Percentiles rank a stretch among this genome's conserved stretches.
Conservation (phyloP, 2,329 filamentous ascomycete genomes). For the Aspergillus luchuensis region DNA sequence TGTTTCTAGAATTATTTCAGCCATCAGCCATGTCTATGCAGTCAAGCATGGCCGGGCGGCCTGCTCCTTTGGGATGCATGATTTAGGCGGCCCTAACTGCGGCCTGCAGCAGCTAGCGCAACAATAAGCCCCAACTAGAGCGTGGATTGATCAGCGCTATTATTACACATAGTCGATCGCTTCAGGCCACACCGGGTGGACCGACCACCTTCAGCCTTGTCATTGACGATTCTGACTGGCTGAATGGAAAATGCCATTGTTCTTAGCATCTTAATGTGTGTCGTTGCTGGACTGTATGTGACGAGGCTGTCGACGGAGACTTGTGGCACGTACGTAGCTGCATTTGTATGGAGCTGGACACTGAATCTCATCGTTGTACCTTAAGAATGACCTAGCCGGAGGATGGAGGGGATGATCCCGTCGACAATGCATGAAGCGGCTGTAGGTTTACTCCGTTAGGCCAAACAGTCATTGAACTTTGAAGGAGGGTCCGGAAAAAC, state of each 20-base stretch:
- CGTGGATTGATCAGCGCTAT: not conserved
- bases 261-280: not conserved
- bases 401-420: not conserved
- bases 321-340: not conserved
- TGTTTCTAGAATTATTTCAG: not conserved
- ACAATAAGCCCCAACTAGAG: not conserved
- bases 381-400: not conserved
- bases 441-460: not conserved
- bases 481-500: too few relatives aligned
- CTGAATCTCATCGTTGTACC: not conserved
- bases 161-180: not conserved
- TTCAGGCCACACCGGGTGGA: not conserved
- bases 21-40: not conserved
- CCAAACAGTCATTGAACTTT: not conserved
- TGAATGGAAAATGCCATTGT: not conserved
- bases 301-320: not conserved
- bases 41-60: not conserved
- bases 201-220: not conserved
- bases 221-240: not conserved
- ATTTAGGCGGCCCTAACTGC: not conserved
- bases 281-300: not conserved
- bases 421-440: not conserved
- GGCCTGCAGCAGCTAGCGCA: conserved; percentile 1
- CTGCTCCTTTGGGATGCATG: not conserved
- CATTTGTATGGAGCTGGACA: not conserved